A percentile compares a stretch with the other conserved stretches of the same genome.
These are phyloP conservation scores for Globisporangium cystogenes DNA, from an alignment of 352 stramenopile species.

Conservation along the genomic window DNA sequence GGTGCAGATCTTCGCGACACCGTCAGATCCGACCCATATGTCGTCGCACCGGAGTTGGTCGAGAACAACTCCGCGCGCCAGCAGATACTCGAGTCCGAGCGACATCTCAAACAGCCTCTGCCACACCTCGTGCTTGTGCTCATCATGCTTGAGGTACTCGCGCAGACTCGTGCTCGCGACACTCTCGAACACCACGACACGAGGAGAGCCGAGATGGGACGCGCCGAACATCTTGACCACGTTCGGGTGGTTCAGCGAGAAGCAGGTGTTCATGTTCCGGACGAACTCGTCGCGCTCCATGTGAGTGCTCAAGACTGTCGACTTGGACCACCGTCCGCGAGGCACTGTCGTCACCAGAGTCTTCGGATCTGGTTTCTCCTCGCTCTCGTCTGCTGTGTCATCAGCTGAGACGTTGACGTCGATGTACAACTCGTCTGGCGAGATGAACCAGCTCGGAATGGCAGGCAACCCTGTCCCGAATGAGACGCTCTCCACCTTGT, in stretches of 20 bases:
- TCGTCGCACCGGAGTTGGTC: neutral
- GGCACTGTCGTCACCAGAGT: conserved; percentile 14
- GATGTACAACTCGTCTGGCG: conserved; percentile 80
- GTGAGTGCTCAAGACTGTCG: conserved; percentile 17
- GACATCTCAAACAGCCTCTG: conserved; percentile 5
- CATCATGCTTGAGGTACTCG: neutral
- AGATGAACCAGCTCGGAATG: conserved; percentile 42
- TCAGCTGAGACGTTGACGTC: neutral
- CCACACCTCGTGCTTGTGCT: neutral
- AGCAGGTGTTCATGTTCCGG: neutral
- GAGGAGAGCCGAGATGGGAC: conserved; percentile 11
- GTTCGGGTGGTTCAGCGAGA: conserved; percentile 31
- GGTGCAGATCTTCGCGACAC: neutral
- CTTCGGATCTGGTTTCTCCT: too few species aligned
- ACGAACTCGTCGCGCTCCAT: neutral
- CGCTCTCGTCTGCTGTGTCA: too few species aligned
- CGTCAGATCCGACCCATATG: neutral
- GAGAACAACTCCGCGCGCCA: conserved; percentile 1
- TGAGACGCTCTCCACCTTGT: neutral
- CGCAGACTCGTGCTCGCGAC: conserved; percentile 3
- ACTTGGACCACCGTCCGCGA: conserved; percentile 30
- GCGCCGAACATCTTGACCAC: conserved; percentile 21
- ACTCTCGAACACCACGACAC: conserved; percentile 12
- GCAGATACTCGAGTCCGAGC: conserved; percentile 29
- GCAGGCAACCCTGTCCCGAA: neutral